Evolutionary conservation across 306 rosid species (phyloP).

Genomic region (Potentilla sterilis): DNA sequence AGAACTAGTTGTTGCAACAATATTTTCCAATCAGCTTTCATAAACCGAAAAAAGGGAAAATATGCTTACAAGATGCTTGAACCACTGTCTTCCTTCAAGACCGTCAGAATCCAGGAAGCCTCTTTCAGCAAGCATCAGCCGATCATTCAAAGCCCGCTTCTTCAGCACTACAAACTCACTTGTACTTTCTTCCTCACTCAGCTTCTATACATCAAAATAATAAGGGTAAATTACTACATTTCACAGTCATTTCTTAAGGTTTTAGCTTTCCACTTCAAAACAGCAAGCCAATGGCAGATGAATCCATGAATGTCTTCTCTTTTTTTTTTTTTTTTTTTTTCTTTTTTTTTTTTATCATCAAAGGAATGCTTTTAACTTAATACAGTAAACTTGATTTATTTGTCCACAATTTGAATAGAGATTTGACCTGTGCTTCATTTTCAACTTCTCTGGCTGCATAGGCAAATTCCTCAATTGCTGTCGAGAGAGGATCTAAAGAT

Average conservation of each 20-base stretch:
- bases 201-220: conserved; percentile 42
- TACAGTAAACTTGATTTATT: background rate
- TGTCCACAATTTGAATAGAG: background rate
- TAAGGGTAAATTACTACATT: background rate
- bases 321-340: too few relatives aligned
- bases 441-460: conserved; percentile 66
- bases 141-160: conserved; percentile 71
- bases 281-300: background rate
- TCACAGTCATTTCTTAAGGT: background rate
- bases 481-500: conserved; percentile 51
- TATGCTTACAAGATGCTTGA: conserved; percentile 85
- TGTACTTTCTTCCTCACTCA: conserved; percentile 40
- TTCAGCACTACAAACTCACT: conserved; percentile 37
- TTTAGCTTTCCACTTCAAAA: background rate
- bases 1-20: background rate
- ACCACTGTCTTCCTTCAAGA: conserved; percentile 63
- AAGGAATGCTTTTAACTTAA: background rate
- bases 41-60: conserved; percentile 11
- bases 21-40: background rate
- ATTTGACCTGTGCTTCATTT: conserved; percentile 57
- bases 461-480: conserved; percentile 64
- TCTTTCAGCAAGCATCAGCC: conserved; percentile 68
- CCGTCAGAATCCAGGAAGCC: conserved; percentile 78
- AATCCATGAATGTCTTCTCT: background rate
- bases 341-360: too few relatives aligned